These are phyloP conservation scores for Blumeria graminis DNA, from an alignment of 2,329 filamentous ascomycete species.

Conservation along the genomic window DNA sequence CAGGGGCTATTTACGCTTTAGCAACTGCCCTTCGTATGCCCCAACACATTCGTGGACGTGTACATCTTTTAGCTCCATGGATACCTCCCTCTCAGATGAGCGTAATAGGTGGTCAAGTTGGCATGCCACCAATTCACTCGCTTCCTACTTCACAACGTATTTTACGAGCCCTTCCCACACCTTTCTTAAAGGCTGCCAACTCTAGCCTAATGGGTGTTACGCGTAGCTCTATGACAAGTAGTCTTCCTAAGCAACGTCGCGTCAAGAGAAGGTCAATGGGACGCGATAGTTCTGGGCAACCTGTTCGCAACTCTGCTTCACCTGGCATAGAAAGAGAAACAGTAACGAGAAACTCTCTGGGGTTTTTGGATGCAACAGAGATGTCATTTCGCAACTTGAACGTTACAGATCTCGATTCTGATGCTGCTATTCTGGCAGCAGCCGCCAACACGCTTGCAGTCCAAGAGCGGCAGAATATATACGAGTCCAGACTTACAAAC, in stretches of 20 bases:
- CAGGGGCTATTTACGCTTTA: slow-evolving; percentile 90
- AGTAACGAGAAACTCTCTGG: slow-evolving; percentile 11
- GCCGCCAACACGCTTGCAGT: slow-evolving; percentile 39
- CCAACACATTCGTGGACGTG: slow-evolving; percentile 78
- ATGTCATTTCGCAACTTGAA: slow-evolving; percentile 8
- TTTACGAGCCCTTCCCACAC: slow-evolving; percentile 67
- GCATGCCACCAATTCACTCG: slow-evolving; percentile 55
- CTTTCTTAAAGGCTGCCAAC: slow-evolving; percentile 81
- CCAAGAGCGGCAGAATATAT: slow-evolving; percentile 47
- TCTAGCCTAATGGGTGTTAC: slow-evolving; percentile 87
- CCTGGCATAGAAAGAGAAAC: slow-evolving; percentile 15
- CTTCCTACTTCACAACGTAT: slow-evolving; percentile 84
- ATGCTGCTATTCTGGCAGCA: slow-evolving; percentile 19
- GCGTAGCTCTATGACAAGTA: slow-evolving; percentile 62
- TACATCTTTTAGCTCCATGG: slow-evolving; percentile 88
- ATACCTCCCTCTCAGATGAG: slow-evolving; percentile 89
- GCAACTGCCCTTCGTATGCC: slow-evolving; percentile 90
- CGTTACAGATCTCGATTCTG: slow-evolving; percentile 12
- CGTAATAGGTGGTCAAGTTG: slow-evolving; percentile 46
- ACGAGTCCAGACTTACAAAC: slow-evolving; percentile 70
- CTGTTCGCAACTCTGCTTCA: slow-evolving; percentile 17
- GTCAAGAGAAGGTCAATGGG: slow-evolving; percentile 31
- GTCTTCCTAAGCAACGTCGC: slow-evolving; percentile 41
- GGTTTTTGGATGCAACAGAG: slow-evolving; percentile 12
- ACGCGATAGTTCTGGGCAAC: slow-evolving; percentile 16